phyloP scores from a whole-genome alignment of 1,284 basidiomycete genomes.

The Termitomyces sp. region DNA sequence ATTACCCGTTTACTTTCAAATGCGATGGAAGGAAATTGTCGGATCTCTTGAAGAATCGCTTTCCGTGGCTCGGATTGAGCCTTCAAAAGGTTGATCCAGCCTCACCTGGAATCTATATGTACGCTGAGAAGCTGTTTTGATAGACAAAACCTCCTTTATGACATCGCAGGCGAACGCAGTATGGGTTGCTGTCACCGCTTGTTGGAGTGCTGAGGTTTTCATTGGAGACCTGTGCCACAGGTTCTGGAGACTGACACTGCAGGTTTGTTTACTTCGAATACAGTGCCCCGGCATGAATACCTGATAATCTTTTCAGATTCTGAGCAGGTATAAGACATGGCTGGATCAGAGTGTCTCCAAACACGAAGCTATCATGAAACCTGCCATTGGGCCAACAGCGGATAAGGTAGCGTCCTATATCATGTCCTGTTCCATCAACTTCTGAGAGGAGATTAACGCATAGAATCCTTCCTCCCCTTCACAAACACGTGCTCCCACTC shows the following conservation, averaged over 20 bases:
- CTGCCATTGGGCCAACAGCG: constrained; percentile 10
- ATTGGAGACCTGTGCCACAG: constrained; percentile 76
- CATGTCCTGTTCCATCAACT: not conserved
- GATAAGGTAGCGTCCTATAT: constrained; percentile 23
- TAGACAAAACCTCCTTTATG: constrained; percentile 39
- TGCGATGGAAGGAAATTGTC: constrained; percentile 96
- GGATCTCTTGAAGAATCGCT: constrained; percentile 68
- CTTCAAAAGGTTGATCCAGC: constrained; percentile 33
- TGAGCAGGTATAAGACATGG: constrained; percentile 77
- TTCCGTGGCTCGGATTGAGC: constrained; percentile 38
- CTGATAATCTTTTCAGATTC: constrained; percentile 43
- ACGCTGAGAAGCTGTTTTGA: not conserved
- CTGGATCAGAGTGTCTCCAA: constrained; percentile 43
- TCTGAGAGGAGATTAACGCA: not conserved
- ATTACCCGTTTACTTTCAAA: constrained; percentile 93
- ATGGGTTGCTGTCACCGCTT: constrained; percentile 69
- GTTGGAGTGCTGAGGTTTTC: constrained; percentile 84
- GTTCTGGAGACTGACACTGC: constrained; percentile 86
- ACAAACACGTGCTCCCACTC: constrained; percentile 46
- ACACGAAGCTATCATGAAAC: constrained; percentile 13
- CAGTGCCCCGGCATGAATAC: not conserved
- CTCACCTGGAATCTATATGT: not conserved
- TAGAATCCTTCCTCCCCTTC: constrained; percentile 21
- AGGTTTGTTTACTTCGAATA: constrained; percentile 45
- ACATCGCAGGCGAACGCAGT: constrained; percentile 64